Percentiles rank a stretch among this genome's conserved stretches.
Conservation (phyloP, 1,284 basidiomycete genomes). For the Anthracocystis panici-leucophaei region DNA sequence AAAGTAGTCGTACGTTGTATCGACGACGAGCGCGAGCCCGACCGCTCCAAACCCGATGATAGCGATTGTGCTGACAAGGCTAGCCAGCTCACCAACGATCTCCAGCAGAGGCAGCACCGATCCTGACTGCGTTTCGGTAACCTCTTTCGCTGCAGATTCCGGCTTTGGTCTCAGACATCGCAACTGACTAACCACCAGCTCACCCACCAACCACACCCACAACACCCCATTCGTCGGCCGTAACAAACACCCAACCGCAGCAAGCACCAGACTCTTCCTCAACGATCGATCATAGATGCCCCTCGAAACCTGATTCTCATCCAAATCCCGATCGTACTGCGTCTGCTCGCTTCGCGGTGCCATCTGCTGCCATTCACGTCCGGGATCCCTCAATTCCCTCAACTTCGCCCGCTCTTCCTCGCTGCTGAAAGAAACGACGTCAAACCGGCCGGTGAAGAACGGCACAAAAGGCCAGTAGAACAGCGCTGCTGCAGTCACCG, state of each 20-base stretch:
- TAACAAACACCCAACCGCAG: constrained; percentile 81
- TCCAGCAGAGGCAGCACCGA: constrained; percentile 29
- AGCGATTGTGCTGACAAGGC: constrained; percentile 6
- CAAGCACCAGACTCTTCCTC: constrained; percentile 63
- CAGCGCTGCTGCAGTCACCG: constrained; percentile 83
- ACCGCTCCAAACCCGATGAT: constrained; percentile 69
- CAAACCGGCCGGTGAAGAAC: constrained; percentile 19
- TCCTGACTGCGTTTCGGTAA: not conserved
- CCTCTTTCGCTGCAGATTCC: not conserved
- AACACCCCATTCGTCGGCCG: constrained; percentile 88
- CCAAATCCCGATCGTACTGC: constrained; percentile 20
- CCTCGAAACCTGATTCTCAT: constrained; percentile 13
- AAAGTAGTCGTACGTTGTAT: constrained; percentile 78
- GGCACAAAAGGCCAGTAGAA: constrained; percentile 76
- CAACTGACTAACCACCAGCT: constrained; percentile 28
- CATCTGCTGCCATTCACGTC: constrained; percentile 17
- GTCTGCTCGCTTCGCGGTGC: constrained; percentile 2
- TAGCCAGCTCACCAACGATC: constrained; percentile 20
- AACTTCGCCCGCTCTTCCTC: constrained; percentile 9
- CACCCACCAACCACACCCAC: constrained; percentile 76
- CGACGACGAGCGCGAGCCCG: constrained; percentile 73
- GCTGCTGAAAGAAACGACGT: constrained; percentile 12
- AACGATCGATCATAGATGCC: constrained; percentile 22
- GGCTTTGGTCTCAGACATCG: not conserved
- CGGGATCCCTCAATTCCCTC: constrained; percentile 5